phyloP scores from a whole-genome alignment of 441 rosid species.

The Mallotus repandus region DNA sequence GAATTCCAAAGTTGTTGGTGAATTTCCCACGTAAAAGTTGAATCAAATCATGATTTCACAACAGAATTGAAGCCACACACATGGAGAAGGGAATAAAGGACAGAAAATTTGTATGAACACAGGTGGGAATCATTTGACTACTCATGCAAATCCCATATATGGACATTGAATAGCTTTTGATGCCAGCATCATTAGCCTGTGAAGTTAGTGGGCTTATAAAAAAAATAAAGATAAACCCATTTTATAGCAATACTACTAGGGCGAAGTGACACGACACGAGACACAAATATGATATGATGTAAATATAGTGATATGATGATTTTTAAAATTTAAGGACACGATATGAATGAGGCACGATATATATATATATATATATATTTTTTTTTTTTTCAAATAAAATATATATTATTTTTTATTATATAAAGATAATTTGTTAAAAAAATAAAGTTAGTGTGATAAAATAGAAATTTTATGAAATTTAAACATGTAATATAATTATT shows the following conservation, averaged over 20 bases:
- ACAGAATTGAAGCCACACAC: conserved; percentile 11
- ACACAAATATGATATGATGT: no score
- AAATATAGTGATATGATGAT: no score
- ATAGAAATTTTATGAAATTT: no score
- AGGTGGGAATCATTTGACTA: conserved; percentile 26
- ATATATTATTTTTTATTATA: no score
- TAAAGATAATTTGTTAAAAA: no score
- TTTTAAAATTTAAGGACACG: no score
- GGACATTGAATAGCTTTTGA: conserved; percentile 41
- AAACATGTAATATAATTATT: no score
- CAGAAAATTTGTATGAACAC: not conserved
- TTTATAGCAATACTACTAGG: not conserved
- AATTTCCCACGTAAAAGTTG: not conserved
- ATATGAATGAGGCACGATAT: no score
- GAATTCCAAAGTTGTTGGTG: not conserved
- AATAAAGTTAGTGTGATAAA: no score
- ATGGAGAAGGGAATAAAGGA: conserved; percentile 12
- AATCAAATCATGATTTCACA: conserved; percentile 7
- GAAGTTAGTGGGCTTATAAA: conserved; percentile 25
- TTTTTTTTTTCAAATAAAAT: no score
- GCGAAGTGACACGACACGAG: no score
- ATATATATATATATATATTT: no score
- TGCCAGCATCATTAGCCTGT: conserved; percentile 34
- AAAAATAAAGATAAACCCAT: not conserved
- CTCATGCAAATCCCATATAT: conserved; percentile 22